Evolutionary conservation across 2,329 filamentous ascomycete genomes (phyloP).

Genomic region (Fusarium udum): DNA sequence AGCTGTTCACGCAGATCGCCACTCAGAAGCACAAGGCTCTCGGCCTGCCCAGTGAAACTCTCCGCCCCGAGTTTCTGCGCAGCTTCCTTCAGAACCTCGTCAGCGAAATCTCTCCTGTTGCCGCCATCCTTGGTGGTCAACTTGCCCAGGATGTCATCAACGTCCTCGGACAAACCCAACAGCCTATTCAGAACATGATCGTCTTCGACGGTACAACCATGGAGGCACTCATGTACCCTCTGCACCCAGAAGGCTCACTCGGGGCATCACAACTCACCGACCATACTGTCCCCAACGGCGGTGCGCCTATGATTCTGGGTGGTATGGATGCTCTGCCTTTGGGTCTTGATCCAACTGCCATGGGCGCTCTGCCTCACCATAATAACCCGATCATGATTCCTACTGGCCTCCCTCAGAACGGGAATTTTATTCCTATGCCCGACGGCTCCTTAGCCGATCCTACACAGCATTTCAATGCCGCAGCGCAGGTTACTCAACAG

Average conservation of each 20-base stretch:
- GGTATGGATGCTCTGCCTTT: slow-evolving; percentile 40
- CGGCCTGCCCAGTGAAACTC: slow-evolving; percentile 72
- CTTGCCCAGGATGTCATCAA: slow-evolving; percentile 98
- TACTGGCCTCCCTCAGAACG: slow-evolving; percentile 23
- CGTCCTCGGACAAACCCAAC: slow-evolving; percentile 87
- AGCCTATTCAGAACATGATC: slow-evolving; percentile 94
- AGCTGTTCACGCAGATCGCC: slow-evolving; percentile 79
- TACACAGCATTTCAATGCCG: slow-evolving; percentile 21
- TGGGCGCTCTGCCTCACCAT: slow-evolving; percentile 40
- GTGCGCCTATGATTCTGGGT: slow-evolving; percentile 36
- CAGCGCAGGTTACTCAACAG: slow-evolving; percentile 8
- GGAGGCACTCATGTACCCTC: slow-evolving; percentile 80
- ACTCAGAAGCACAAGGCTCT: slow-evolving; percentile 81
- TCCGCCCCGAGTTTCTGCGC: slow-evolving; percentile 77
- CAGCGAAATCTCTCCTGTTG: slow-evolving; percentile 84
- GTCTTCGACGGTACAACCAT: slow-evolving; percentile 88
- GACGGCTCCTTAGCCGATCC: slow-evolving; percentile 22
- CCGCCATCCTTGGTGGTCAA: slow-evolving; percentile 88
- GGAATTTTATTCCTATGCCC: slow-evolving; percentile 28
- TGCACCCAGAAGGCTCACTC: slow-evolving; percentile 74
- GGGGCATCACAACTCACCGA: slow-evolving; percentile 58
- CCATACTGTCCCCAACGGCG: slow-evolving; percentile 37
- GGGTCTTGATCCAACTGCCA: slow-evolving; percentile 35
- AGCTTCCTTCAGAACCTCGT: slow-evolving; percentile 88
- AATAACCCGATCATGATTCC: slow-evolving; percentile 40